These are phyloP conservation scores for Pichia sp. DNA, from an alignment of 1,139 yeast species.

Conservation along the genomic window DNA sequence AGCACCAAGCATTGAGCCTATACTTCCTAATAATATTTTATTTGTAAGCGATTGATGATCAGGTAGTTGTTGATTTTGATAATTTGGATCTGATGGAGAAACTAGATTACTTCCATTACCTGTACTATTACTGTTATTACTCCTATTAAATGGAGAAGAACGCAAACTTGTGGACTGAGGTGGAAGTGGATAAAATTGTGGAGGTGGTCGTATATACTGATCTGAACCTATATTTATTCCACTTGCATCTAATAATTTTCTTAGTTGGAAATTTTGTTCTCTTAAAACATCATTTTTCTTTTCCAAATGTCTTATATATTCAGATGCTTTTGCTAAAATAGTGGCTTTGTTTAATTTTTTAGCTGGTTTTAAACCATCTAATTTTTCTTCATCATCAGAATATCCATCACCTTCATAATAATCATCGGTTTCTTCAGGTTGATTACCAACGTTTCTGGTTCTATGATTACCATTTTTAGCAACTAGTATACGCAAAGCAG, in stretches of 20 bases:
- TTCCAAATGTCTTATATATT: constrained; percentile 42
- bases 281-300: constrained; percentile 39
- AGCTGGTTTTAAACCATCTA: constrained; percentile 61
- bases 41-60: constrained; percentile 26
- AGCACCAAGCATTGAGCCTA: constrained; percentile 48
- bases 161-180: constrained; percentile 13
- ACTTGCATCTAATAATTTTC: constrained; percentile 15
- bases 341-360: constrained; percentile 56
- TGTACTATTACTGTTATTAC: constrained; percentile 9
- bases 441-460: constrained; percentile 21
- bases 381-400: constrained; percentile 35
- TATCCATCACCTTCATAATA: constrained; percentile 39
- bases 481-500: constrained; percentile 46
- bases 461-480: constrained; percentile 31
- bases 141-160: constrained; percentile 16
- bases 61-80: constrained; percentile 16
- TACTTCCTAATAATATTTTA: constrained; percentile 46
- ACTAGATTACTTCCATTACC: constrained; percentile 13
- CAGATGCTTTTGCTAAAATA: constrained; percentile 57
- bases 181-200: background rate
- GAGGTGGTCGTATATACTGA: constrained; percentile 1
- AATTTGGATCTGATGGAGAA: constrained; percentile 12
- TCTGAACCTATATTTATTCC: constrained; percentile 4
- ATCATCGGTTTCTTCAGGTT: constrained; percentile 28
- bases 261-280: constrained; percentile 40